phyloP scores from a whole-genome alignment of 768 basidiomycete species.

The Tricholoma saponaceum region DNA sequence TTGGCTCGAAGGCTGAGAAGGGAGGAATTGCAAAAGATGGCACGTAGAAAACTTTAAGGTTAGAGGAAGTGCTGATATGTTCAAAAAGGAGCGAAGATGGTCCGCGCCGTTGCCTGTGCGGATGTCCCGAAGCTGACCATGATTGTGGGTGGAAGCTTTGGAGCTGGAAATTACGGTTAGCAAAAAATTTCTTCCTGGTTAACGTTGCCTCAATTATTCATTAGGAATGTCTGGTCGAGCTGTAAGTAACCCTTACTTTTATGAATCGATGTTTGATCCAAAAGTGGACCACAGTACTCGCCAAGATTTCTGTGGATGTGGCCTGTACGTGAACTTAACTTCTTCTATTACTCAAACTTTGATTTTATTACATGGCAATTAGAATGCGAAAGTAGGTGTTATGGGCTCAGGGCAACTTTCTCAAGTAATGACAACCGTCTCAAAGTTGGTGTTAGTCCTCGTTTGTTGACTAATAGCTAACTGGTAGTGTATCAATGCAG shows the following conservation, averaged over 20 bases:
- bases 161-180: constrained; percentile 92
- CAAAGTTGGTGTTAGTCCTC: constrained; percentile 48
- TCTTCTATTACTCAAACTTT: constrained; percentile 3
- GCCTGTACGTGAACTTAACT: constrained; percentile 58
- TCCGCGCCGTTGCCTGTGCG: constrained; percentile 89
- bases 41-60: constrained; percentile 12
- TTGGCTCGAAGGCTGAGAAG: constrained; percentile 90
- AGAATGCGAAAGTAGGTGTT: constrained; percentile 92
- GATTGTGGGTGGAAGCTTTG: constrained; percentile 89
- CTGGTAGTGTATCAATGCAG: constrained; percentile 29
- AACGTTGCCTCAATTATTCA: constrained; percentile 1
- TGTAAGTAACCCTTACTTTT: constrained; percentile 44
- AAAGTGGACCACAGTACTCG: constrained; percentile 59
- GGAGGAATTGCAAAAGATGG: constrained; percentile 96
- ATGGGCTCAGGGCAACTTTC: constrained; percentile 95
- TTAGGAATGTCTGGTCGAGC: constrained; percentile 90
- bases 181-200: constrained; percentile 6
- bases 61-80: neutral
- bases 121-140: constrained; percentile 94
- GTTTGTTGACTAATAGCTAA: neutral
- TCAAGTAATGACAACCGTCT: constrained; percentile 89
- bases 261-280: neutral
- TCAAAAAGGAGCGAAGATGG: constrained; percentile 83
- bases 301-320: constrained; percentile 98
- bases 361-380: constrained; percentile 7